Percentiles rank a stretch among this genome's conserved stretches.
phyloP scores from a whole-genome alignment of 2,329 filamentous ascomycete species.

The Ciborinia camelliae region DNA sequence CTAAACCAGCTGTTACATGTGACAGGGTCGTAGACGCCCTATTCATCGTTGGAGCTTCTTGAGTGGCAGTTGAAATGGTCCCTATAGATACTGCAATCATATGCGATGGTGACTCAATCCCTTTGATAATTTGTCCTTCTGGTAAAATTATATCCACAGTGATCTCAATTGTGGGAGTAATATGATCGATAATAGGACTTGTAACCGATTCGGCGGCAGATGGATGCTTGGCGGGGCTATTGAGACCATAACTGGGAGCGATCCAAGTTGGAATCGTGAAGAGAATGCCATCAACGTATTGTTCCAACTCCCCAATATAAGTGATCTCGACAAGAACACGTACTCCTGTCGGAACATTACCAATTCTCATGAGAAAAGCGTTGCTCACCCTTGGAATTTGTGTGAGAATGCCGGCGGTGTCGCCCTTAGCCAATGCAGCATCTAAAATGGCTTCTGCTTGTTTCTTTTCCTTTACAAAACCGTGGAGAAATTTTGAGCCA shows the following conservation, averaged over 20 bases:
- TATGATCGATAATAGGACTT: background rate
- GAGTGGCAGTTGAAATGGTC: constrained; percentile 46
- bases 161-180: constrained; percentile 40
- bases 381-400: constrained; percentile 59
- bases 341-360: constrained; percentile 61
- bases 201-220: constrained; percentile 41
- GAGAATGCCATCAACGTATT: constrained; percentile 64
- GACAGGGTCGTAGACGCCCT: constrained; percentile 61
- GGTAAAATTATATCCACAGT: constrained; percentile 58
- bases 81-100: constrained; percentile 64
- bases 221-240: constrained; percentile 38
- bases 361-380: constrained; percentile 65
- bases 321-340: constrained; percentile 58
- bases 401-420: constrained; percentile 64
- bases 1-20: constrained; percentile 50
- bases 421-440: constrained; percentile 53
- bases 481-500: constrained; percentile 57
- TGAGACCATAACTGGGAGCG: constrained; percentile 61
- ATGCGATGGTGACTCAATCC: constrained; percentile 64
- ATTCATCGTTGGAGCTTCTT: constrained; percentile 46
- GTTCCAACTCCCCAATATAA: constrained; percentile 69
- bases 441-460: constrained; percentile 59
- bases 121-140: constrained; percentile 53
- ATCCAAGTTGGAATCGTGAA: constrained; percentile 67
- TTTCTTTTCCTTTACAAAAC: constrained; percentile 65